phyloP scores from a whole-genome alignment of 805 yeast species.

The Yarrowia osloensis region DNA sequence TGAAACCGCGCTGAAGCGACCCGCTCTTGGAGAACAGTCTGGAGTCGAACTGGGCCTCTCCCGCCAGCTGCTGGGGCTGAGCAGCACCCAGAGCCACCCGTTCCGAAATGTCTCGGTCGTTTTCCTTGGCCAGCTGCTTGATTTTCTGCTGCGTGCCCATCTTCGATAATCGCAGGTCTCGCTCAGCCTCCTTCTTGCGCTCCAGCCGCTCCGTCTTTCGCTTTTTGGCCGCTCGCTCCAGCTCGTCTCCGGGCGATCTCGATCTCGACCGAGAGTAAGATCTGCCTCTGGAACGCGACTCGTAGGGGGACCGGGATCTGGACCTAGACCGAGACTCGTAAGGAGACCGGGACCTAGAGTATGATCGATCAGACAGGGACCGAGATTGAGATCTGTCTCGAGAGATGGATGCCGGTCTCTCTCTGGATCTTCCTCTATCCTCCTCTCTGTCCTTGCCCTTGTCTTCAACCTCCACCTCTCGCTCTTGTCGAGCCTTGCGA shows the following conservation, averaged over 20 bases:
- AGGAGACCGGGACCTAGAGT: not conserved
- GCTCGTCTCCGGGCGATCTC: not conserved
- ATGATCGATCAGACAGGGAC: not conserved
- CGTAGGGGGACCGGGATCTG: not conserved
- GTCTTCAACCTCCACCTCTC: conserved; percentile 30
- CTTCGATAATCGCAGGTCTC: conserved; percentile 48
- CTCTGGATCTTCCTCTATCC: not conserved
- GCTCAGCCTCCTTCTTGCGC: conserved; percentile 51
- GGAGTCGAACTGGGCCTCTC: conserved; percentile 58
- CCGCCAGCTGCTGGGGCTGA: conserved; percentile 42
- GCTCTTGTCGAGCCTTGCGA: conserved; percentile 49
- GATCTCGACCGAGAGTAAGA: not conserved
- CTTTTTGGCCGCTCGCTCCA: not conserved
- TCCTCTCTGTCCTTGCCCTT: conserved; percentile 12
- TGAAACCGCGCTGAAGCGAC: conserved; percentile 33
- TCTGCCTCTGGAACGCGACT: not conserved
- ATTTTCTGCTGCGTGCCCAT: conserved; percentile 51
- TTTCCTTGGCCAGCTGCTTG: conserved; percentile 47
- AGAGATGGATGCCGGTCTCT: not conserved
- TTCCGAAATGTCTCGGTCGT: conserved; percentile 58
- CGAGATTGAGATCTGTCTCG: not conserved
- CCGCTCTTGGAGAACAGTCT: conserved; percentile 49
- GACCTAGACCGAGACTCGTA: not conserved
- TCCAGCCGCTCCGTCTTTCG: conserved; percentile 47
- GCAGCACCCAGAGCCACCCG: conserved; percentile 56